phyloP scores from a whole-genome alignment of 2,329 filamentous ascomycete genomes.

The Xylariaceae sp. region DNA sequence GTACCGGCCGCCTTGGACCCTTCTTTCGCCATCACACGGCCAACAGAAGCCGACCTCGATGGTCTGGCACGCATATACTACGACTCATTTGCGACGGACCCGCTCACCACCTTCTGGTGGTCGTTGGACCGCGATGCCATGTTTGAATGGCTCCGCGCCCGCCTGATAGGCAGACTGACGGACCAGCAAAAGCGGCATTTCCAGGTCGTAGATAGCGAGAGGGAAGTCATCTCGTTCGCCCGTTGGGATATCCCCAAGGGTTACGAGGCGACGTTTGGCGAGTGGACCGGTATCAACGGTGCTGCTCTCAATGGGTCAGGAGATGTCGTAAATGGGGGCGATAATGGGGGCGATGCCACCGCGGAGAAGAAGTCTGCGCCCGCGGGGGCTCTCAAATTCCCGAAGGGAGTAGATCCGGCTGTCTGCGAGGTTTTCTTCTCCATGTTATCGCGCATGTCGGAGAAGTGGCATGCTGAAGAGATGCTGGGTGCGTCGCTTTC shows the following conservation, averaged over 20 bases:
- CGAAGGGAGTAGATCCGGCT: constrained; percentile 30
- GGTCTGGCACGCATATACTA: constrained; percentile 28
- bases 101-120: constrained; percentile 31
- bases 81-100: constrained; percentile 25
- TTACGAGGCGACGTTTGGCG: constrained; percentile 25
- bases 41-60: constrained; percentile 29
- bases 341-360: too few species aligned
- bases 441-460: constrained; percentile 23
- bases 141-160: constrained; percentile 29
- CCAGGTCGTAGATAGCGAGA: constrained; percentile 31
- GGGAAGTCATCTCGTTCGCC: constrained; percentile 28
- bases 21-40: constrained; percentile 25
- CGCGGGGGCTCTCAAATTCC: constrained; percentile 18
- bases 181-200: constrained; percentile 30
- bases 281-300: constrained; percentile 16
- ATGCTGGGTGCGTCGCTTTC: constrained; percentile 33
- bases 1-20: constrained; percentile 22
- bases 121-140: constrained; percentile 22
- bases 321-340: constrained; percentile 2
- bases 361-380: constrained; percentile 15
- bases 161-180: constrained; percentile 28
- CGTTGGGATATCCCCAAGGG: constrained; percentile 34
- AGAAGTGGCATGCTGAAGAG: constrained; percentile 30
- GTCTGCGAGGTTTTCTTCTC: constrained; percentile 30
- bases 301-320: constrained; percentile 15